Percentiles rank a stretch among this genome's conserved stretches.
phyloP scores from a whole-genome alignment of 2,329 filamentous ascomycete species.

The Fusarium albidum region DNA sequence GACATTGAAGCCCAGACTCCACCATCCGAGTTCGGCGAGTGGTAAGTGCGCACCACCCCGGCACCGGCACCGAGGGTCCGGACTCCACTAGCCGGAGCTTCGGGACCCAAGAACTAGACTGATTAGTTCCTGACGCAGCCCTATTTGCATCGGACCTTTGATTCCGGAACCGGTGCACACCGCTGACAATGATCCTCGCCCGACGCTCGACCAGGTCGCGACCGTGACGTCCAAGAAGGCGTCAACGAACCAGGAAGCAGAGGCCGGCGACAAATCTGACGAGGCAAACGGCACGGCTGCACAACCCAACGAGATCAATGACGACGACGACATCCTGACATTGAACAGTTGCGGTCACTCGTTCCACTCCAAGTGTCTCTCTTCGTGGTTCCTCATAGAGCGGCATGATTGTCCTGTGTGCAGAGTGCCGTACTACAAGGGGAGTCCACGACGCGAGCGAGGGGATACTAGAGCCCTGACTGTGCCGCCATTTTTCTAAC shows the following conservation, averaged over 20 bases:
- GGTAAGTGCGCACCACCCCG: constrained; percentile 30
- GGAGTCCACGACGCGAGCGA: constrained; percentile 14
- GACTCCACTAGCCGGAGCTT: constrained; percentile 1
- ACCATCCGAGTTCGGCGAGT: constrained; percentile 36
- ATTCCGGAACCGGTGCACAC: constrained; percentile 38
- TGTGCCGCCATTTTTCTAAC: constrained; percentile 35
- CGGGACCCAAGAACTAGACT: constrained; percentile 4
- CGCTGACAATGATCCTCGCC: constrained; percentile 22
- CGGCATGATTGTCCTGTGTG: constrained; percentile 51
- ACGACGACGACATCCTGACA: constrained; percentile 45
- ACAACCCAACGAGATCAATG: neutral
- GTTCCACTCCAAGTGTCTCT: constrained; percentile 51
- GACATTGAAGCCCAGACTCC: constrained; percentile 31
- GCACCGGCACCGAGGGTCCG: neutral
- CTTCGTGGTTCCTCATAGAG: constrained; percentile 49
- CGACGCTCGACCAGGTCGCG: constrained; percentile 27
- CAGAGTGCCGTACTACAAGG: constrained; percentile 44
- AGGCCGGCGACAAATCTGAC: neutral
- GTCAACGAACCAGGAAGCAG: neutral
- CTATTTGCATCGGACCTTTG: constrained; percentile 46
- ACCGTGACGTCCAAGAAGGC: constrained; percentile 16
- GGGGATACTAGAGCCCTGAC: constrained; percentile 2
- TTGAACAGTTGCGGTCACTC: constrained; percentile 49
- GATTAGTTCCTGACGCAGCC: constrained; percentile 31
- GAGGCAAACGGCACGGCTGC: neutral